Conservation (phyloP, 331 rosid genomes). For the Quercus tomentella region DNA sequence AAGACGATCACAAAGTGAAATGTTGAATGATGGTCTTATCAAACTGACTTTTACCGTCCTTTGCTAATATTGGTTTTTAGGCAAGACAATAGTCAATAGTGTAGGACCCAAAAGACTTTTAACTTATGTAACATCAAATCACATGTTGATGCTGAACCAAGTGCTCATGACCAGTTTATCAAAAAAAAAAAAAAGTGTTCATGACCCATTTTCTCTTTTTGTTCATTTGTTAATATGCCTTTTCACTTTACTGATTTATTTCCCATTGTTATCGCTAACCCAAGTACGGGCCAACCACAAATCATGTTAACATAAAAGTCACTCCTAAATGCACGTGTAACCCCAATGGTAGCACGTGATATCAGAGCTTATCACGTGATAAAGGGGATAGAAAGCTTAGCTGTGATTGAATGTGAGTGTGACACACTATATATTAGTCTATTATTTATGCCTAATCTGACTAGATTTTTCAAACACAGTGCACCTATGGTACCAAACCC, state of each 20-base stretch:
- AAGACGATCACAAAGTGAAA: not conserved
- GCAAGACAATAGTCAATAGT: not conserved
- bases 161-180: no score
- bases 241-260: not conserved
- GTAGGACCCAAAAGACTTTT: not conserved
- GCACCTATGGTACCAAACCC: conserved; percentile 25
- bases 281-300: no score
- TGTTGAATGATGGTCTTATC: not conserved
- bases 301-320: not conserved
- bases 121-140: conserved; percentile 13
- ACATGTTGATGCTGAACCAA: not conserved
- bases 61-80: not conserved
- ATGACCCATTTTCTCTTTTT: not conserved
- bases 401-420: not conserved
- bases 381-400: conserved; percentile 10
- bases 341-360: conserved; percentile 21
- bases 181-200: no score
- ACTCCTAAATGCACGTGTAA: conserved; percentile 7
- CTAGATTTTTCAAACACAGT: conserved; percentile 8
- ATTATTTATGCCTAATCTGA: conserved; percentile 4
- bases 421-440: not conserved
- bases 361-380: conserved; percentile 20
- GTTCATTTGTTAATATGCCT: not conserved
- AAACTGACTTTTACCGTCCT: no score
- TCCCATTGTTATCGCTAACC: no score